Conservation (phyloP, 371 early-diverging fungal species). For the Batkoa obscura region DNA sequence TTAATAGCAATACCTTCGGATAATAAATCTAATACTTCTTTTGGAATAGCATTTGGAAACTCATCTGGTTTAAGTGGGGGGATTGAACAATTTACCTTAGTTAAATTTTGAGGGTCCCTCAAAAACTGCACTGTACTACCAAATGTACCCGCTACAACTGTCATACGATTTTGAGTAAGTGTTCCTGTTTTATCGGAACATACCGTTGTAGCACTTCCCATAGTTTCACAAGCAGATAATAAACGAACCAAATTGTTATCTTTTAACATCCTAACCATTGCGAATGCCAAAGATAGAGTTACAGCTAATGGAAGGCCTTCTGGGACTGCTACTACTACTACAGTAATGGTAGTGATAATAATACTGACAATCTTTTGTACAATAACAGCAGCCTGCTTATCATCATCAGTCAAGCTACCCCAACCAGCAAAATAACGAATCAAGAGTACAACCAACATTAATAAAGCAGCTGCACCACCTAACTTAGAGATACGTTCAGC, state of each 20-base stretch:
- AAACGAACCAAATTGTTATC: conserved; percentile 82
- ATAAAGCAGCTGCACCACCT: conserved; percentile 37
- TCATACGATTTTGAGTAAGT: conserved; percentile 76
- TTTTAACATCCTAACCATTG: conserved; percentile 59
- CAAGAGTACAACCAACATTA: conserved; percentile 38
- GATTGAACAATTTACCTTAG: conserved; percentile 12
- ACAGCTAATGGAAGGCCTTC: conserved; percentile 64
- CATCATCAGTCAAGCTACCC: conserved; percentile 5
- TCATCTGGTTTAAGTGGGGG: conserved; percentile 7
- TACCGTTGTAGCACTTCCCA: conserved; percentile 81
- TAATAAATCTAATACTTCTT: background rate
- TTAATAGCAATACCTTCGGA: conserved; percentile 37
- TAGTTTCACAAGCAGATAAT: conserved; percentile 79
- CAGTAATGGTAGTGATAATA: conserved; percentile 41
- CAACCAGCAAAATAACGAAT: conserved; percentile 28
- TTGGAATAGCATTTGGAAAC: background rate
- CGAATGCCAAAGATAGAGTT: conserved; percentile 55
- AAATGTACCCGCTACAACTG: conserved; percentile 47
- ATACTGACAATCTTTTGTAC: conserved; percentile 31
- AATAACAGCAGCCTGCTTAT: conserved; percentile 8
- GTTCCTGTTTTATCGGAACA: conserved; percentile 88
- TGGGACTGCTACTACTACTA: conserved; percentile 60
- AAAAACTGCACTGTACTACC: conserved; percentile 1
- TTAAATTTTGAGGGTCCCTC: background rate
- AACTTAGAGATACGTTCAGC: conserved; percentile 50